Base-by-base conservation (phyloP, 2,329 filamentous ascomycete species). In the Fusarium sp. region DNA sequence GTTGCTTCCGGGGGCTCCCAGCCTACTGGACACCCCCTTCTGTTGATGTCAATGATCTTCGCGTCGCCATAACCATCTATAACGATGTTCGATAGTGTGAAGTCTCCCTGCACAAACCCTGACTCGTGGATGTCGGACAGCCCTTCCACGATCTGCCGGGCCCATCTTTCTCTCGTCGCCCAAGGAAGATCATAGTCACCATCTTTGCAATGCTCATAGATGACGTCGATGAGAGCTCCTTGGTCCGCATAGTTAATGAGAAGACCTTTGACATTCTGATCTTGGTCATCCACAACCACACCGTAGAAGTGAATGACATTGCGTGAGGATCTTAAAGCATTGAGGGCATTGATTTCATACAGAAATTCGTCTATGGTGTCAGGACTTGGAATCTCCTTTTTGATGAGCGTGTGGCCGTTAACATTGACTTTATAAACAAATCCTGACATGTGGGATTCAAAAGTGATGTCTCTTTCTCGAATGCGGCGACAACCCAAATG, bases 41-140 rank as follows among this genome's bases (percentile, higher is more conserved):
- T 90, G 84, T 99, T 99, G 84, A 99, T 98, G 82, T 99, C 96
- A 79, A 99, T 99, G 75, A 99, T 98, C 79, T 97, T 96, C 14
- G 96, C 96, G 79, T 98, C 89, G 79, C 95, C 92, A 48, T 93
- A 84, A 18, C 88, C 87, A 81, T 98, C 94, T 78, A 99, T 93
- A 70, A 99, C 96, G 74, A 99, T 97, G 80, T 99, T 99, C 10
- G 95, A 98, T 35, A 99, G 87, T 0, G 96, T 99, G 75, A 99
- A 98, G 80, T 99, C 96, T 31, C 96, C 96, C 80, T 99, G 96
- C 17, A 99, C 96, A 81, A 97, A 98, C 9, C 96, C 96, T 28
- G 94, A 92, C 82, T 98, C 96, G 79, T 99, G 96, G 36, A 99
- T 96, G 77, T 98, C 95, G 3, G 94, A 92, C 7, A 99, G 87